Percentiles rank a stretch among this genome's conserved stretches.
Evolutionary conservation across 176 grass and related monocot genomes (phyloP).

Genomic region (Aegilops sharonensis): DNA sequence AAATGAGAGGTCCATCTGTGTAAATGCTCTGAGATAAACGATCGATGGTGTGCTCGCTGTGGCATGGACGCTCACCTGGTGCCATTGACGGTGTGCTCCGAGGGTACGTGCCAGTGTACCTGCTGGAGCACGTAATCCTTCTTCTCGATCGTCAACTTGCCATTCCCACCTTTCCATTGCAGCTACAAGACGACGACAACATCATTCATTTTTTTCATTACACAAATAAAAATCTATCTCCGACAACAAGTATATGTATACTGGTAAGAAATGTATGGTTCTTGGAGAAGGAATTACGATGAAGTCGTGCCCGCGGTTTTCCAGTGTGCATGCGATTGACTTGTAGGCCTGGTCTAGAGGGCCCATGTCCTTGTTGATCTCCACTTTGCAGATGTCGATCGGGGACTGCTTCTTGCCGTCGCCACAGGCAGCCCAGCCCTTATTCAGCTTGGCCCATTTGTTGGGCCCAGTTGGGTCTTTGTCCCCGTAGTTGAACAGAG

Average conservation of each 20-base stretch:
- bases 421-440: constrained; percentile 51
- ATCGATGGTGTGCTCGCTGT: neutral
- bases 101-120: constrained; percentile 73
- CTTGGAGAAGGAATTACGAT: constrained; percentile 19
- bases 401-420: constrained; percentile 65
- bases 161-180: constrained; percentile 45
- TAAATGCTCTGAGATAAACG: neutral
- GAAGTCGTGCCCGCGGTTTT: constrained; percentile 70
- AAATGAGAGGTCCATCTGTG: too few relatives aligned
- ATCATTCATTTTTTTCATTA: neutral
- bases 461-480: constrained; percentile 27
- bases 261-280: neutral
- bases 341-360: constrained; percentile 36
- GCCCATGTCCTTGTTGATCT: constrained; percentile 20
- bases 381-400: constrained; percentile 47
- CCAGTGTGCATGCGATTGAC: constrained; percentile 1
- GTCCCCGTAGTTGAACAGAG: constrained; percentile 37
- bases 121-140: constrained; percentile 50
- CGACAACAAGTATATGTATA: too few relatives aligned
- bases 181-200: constrained; percentile 27
- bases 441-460: constrained; percentile 41
- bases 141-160: constrained; percentile 41
- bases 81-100: constrained; percentile 75
- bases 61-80: constrained; percentile 30
- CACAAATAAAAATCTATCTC: too few relatives aligned